Percentiles rank a stretch among this genome's conserved stretches.
These are phyloP conservation scores for Penicillium coprophilum DNA, from an alignment of 495 filamentous ascomycete genomes.

Conservation along the genomic window DNA sequence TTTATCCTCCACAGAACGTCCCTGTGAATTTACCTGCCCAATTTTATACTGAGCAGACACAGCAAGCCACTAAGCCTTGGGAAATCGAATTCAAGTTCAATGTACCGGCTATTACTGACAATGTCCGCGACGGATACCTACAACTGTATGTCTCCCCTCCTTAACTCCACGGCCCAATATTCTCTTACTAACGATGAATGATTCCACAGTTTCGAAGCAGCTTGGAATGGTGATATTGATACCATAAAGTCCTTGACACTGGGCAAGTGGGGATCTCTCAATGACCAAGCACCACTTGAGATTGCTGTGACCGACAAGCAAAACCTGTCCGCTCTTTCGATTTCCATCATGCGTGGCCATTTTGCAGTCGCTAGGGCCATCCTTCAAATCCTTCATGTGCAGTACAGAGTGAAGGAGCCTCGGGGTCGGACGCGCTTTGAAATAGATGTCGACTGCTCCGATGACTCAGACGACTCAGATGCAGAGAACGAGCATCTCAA, in stretches of 20 bases:
- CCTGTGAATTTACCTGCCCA: neutral
- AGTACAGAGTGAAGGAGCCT: constrained; percentile 54
- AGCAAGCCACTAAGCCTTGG: constrained; percentile 34
- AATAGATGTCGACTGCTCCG: constrained; percentile 40
- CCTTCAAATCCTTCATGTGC: constrained; percentile 62
- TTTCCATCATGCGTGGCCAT: constrained; percentile 65
- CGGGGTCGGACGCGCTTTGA: constrained; percentile 47
- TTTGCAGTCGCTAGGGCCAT: constrained; percentile 59
- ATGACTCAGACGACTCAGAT: constrained; percentile 26
- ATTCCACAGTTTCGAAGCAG: constrained; percentile 59
- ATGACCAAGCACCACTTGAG: constrained; percentile 54
- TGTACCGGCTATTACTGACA: constrained; percentile 51
- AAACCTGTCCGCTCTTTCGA: constrained; percentile 55
- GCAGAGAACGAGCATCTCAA: constrained; percentile 39
- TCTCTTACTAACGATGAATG: constrained; percentile 13
- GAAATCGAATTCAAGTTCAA: constrained; percentile 49
- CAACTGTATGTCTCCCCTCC: constrained; percentile 39
- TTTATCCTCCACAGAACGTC: constrained; percentile 45
- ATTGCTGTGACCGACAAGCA: constrained; percentile 55
- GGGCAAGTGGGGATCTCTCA: constrained; percentile 36
- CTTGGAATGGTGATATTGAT: constrained; percentile 63
- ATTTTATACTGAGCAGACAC: constrained; percentile 1
- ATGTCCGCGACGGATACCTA: constrained; percentile 55
- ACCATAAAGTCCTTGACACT: constrained; percentile 52
- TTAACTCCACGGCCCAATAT: neutral